Evolutionary conservation across 2,329 filamentous ascomycete species (phyloP).

Genomic region (Verticillium nubilum): DNA sequence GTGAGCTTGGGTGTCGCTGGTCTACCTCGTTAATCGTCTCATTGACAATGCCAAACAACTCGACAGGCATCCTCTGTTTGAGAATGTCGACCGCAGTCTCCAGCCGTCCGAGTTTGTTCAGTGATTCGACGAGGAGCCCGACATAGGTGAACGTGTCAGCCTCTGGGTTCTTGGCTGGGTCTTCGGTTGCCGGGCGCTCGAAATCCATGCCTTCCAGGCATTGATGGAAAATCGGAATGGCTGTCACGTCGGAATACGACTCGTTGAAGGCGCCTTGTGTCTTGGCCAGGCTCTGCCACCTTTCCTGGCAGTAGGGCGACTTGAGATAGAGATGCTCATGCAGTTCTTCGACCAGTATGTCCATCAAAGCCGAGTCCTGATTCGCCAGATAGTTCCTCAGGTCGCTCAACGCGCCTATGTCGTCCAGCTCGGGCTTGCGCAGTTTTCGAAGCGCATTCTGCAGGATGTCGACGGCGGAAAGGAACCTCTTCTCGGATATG

Average conservation of each 20-base stretch:
- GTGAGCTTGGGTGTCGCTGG: slow-evolving; percentile 80
- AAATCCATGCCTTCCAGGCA: slow-evolving; percentile 58
- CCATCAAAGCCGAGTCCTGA: slow-evolving; percentile 85
- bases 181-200: slow-evolving; percentile 65
- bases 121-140: slow-evolving; percentile 75
- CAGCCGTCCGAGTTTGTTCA: slow-evolving; percentile 83
- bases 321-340: slow-evolving; percentile 97
- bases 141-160: slow-evolving; percentile 95
- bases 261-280: slow-evolving; percentile 52
- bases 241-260: slow-evolving; percentile 37
- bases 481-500: slow-evolving; percentile 93
- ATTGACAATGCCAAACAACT: slow-evolving; percentile 89
- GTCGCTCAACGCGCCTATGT: slow-evolving; percentile 83
- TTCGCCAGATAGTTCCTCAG: slow-evolving; percentile 84
- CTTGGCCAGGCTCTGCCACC: slow-evolving; percentile 81
- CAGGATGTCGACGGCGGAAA: slow-evolving; percentile 86
- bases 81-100: slow-evolving; percentile 84
- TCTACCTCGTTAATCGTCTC: slow-evolving; percentile 94
- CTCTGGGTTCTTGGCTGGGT: slow-evolving; percentile 89
- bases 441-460: slow-evolving; percentile 82
- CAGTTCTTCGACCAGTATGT: slow-evolving; percentile 94
- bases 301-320: slow-evolving; percentile 92
- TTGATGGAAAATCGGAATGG: slow-evolving; percentile 49
- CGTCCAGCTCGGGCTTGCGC: slow-evolving; percentile 81
- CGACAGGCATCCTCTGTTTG: slow-evolving; percentile 87